These are phyloP conservation scores for Hyphopichia pseudoburtonii DNA, from an alignment of 1,139 yeast species.

Conservation along the genomic window DNA sequence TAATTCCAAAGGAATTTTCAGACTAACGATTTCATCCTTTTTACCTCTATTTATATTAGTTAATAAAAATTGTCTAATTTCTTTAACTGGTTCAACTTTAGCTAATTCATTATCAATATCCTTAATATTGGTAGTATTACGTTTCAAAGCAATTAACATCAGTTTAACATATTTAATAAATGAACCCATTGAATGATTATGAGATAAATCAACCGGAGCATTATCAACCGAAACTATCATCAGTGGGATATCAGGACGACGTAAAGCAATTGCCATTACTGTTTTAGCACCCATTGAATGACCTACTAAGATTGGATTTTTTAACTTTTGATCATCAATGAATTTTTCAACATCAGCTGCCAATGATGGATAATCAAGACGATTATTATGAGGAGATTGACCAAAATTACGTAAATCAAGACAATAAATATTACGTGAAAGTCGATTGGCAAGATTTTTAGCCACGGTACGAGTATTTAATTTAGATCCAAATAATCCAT, in stretches of 20 bases:
- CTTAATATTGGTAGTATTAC: slow-evolving; percentile 48
- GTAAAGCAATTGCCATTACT: slow-evolving; percentile 82
- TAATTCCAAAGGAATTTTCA: slow-evolving; percentile 70
- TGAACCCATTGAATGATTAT: slow-evolving; percentile 48
- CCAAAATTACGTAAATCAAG: slow-evolving; percentile 91
- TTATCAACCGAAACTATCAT: slow-evolving; percentile 82
- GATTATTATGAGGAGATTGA: slow-evolving; percentile 68
- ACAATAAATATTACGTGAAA: slow-evolving; percentile 58
- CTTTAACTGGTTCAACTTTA: slow-evolving; percentile 57
- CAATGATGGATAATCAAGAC: slow-evolving; percentile 78
- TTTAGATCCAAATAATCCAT: slow-evolving; percentile 88
- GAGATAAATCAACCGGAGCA: slow-evolving; percentile 72
- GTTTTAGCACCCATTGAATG: slow-evolving; percentile 98
- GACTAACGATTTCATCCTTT: slow-evolving; percentile 32
- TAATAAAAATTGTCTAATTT: slow-evolving; percentile 76
- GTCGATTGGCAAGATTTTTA: slow-evolving; percentile 40
- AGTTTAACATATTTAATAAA: slow-evolving; percentile 70
- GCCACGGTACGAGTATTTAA: slow-evolving; percentile 77
- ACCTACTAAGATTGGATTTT: slow-evolving; percentile 70
- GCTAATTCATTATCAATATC: slow-evolving; percentile 70
- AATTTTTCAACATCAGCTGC: slow-evolving; percentile 84
- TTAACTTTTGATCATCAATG: slow-evolving; percentile 47
- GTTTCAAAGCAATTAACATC: slow-evolving; percentile 51
- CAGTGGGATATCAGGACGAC: slow-evolving; percentile 63
- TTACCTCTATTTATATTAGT: slow-evolving; percentile 60